Percentiles rank a stretch among this genome's conserved stretches.
Evolutionary conservation across 257 asterid species (phyloP).

Genomic region (Solanum bukasovii): DNA sequence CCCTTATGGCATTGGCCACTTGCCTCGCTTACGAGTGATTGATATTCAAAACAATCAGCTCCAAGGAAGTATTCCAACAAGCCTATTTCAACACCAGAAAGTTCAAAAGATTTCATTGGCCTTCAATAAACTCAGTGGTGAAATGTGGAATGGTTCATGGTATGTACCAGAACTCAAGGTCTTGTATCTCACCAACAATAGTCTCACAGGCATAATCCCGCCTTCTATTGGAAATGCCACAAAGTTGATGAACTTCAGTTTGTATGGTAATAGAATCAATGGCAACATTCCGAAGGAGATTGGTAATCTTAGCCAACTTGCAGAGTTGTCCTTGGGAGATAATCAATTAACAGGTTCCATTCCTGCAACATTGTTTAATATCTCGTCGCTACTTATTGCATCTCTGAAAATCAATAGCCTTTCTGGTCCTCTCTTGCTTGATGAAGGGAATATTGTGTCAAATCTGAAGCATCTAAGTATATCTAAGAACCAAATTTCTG

Average conservation of each 20-base stretch:
- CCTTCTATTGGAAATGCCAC: background rate
- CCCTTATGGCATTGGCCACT: background rate
- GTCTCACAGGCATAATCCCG: background rate
- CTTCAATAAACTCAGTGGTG: background rate
- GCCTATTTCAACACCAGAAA: background rate
- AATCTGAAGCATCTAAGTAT: background rate
- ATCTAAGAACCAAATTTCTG: background rate
- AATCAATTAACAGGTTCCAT: background rate
- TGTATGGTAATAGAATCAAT: background rate
- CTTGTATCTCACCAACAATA: background rate
- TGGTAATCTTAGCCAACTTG: background rate
- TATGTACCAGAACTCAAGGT: background rate
- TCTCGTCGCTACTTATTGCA: fast-evolving
- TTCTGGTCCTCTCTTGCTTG: background rate
- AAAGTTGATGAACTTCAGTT: background rate
- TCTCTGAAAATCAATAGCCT: background rate
- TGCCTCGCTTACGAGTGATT: background rate
- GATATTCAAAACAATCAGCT: background rate
- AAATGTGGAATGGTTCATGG: background rate
- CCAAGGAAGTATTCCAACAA: background rate
- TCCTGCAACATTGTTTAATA: background rate
- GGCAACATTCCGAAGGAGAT: background rate
- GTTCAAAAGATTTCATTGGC: background rate
- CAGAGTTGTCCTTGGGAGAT: fast-evolving
- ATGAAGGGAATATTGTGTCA: background rate